phyloP scores from a whole-genome alignment of 371 early-diverging fungal genomes.

The Mortierella sp. region DNA sequence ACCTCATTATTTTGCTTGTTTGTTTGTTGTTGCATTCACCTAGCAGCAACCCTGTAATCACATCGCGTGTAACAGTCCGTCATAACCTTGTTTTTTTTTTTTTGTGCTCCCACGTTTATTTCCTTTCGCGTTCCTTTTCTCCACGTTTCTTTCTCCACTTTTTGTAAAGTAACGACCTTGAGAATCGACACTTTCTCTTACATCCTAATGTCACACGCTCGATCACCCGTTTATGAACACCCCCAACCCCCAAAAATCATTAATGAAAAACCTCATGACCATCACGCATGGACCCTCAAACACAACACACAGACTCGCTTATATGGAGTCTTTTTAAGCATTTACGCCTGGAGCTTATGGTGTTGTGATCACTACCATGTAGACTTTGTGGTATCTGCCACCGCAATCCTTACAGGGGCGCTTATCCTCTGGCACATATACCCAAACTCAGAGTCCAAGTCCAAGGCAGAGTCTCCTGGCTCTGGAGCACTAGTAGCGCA shows the following conservation, averaged over 20 bases:
- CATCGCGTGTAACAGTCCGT: not conserved
- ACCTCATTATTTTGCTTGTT: conserved; percentile 3
- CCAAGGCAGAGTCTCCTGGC: not conserved
- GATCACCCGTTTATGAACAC: not conserved
- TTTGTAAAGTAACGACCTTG: too few relatives aligned
- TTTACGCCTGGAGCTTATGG: conserved; percentile 17
- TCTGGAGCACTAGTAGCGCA: not conserved
- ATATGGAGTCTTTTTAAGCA: conserved; percentile 12
- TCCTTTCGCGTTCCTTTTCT: not conserved
- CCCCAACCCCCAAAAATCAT: not conserved
- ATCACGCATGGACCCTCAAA: not conserved
- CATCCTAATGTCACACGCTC: not conserved
- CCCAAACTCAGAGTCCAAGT: not conserved
- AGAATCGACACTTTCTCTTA: not conserved
- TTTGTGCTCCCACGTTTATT: too few relatives aligned
- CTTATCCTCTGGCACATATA: conserved; percentile 18
- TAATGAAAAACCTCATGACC: not conserved
- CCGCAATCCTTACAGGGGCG: conserved; percentile 10
- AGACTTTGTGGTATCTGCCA: not conserved
- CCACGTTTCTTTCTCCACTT: too few relatives aligned
- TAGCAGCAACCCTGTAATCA: not conserved
- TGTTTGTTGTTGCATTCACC: not conserved
- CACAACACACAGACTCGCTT: conserved; percentile 3
- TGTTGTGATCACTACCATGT: conserved; percentile 40
- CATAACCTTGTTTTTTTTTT: not conserved